Conservation (phyloP, 2,329 filamentous ascomycete species). For the Fusarium proliferatum region DNA sequence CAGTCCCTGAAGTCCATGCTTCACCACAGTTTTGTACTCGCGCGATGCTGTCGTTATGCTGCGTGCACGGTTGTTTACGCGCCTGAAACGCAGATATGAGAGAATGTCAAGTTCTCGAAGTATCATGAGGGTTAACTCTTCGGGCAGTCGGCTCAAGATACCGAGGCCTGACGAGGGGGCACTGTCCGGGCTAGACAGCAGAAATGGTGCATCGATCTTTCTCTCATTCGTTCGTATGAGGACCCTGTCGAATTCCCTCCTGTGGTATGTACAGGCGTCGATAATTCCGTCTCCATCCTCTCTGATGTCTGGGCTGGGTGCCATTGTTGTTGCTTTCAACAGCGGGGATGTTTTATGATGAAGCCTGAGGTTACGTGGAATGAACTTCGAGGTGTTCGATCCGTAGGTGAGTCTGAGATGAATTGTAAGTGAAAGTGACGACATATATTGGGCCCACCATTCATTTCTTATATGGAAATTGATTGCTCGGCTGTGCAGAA, state of each 20-base stretch:
- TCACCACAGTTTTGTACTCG: not conserved
- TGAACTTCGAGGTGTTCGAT: not conserved
- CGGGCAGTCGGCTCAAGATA: not conserved
- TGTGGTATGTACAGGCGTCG: conserved; percentile 14
- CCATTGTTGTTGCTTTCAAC: not conserved
- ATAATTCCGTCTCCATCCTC: not conserved
- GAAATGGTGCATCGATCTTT: conserved; percentile 12
- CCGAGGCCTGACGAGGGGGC: not conserved
- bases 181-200: not conserved
- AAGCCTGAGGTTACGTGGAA: not conserved
- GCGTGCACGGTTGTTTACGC: conserved; percentile 2
- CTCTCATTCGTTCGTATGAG: not conserved
- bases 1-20: conserved; percentile 4
- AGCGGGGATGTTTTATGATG: not conserved
- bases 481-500: not conserved
- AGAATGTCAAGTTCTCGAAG: conserved; percentile 7
- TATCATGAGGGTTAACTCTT: conserved; percentile 11
- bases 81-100: conserved; percentile 12
- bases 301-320: too few species aligned
- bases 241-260: conserved; percentile 12
- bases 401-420: too few species aligned
- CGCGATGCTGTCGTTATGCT: not conserved
- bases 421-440: not conserved
- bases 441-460: not conserved
- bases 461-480: too few species aligned